Base-by-base conservation (phyloP, 495 filamentous ascomycete genomes). In the Wilcoxina mikolae region DNA sequence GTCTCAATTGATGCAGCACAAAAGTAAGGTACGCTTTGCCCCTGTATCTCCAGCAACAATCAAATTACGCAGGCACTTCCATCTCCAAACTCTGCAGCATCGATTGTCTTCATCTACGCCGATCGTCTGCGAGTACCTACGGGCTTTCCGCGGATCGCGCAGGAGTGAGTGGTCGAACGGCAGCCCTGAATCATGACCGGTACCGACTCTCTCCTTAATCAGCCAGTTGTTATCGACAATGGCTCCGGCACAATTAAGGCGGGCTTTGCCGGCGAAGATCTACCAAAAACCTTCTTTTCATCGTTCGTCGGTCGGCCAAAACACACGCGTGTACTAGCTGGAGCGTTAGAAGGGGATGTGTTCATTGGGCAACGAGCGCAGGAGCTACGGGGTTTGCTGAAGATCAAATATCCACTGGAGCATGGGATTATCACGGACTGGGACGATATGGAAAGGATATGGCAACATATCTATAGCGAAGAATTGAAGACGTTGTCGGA, bases 361-460 rank as follows among this genome's bases (percentile, higher is more conserved):
- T 99, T 99, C 70, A 95, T 99, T 68, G 91, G 91, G 33, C 81
- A 86, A 58, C 81, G 85, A 65, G 89, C 89, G 81, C 64, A 66
- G 48, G 64, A 66, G 47, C 55, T 66, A 71, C 90, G 91, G 85
- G 91, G 91, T 87, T 93, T 98, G 75, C 80, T 98, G 59, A 98
- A 93, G 56, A 83, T 98, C 69, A 84, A 93, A 76, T 98, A 98
- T 74, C 91, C 91, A 65, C 94, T 98, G 69, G 91, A 98, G 79
- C 91, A 98, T 76, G 91, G 91, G 86, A 93, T 98, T 69, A 93
- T 98, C 71, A 98, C 91, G 76, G 95, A 98, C 81, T 98, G 91
- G 91, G 90, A 96, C 73, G 91, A 98, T 71, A 96, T 98, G 93
- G 91, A 98, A 78, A 96, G 95, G 80, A 98, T 98, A 68, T 98